phyloP scores from a whole-genome alignment of 2,329 filamentous ascomycete genomes.

The Niveomyces coronatus region DNA sequence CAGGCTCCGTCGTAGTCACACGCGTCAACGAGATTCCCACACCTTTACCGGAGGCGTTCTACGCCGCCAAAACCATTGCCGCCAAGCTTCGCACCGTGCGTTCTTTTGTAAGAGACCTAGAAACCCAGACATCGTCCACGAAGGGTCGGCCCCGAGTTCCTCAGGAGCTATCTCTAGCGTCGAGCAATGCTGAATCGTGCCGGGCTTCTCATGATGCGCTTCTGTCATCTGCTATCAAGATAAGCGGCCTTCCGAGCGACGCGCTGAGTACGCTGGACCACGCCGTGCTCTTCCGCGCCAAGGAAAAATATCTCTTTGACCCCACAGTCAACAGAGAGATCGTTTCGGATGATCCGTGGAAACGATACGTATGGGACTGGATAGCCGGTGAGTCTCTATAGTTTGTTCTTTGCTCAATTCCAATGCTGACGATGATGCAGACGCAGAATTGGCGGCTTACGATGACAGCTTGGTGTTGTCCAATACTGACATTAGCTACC shows the following conservation, averaged over 20 bases:
- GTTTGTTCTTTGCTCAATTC: too few relatives aligned
- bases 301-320: conserved; percentile 54
- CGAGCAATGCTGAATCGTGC: conserved; percentile 35
- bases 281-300: conserved; percentile 48
- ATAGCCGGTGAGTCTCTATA: conserved; percentile 44
- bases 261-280: conserved; percentile 46
- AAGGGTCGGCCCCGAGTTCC: conserved; percentile 14
- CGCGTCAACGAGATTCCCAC: conserved; percentile 26
- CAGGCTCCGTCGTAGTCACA: conserved; percentile 24
- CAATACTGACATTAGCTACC: conserved; percentile 61
- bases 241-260: conserved; percentile 36
- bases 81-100: conserved; percentile 40
- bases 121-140: conserved; percentile 19
- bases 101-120: conserved; percentile 21
- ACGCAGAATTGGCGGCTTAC: conserved; percentile 52
- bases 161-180: conserved; percentile 27
- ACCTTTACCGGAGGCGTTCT: conserved; percentile 31
- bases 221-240: conserved; percentile 33
- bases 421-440: conserved; percentile 21
- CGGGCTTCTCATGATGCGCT: conserved; percentile 48
- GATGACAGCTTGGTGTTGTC: conserved; percentile 61
- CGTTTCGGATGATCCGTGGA: conserved; percentile 61
- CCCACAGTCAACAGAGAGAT: conserved; percentile 54
- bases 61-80: conserved; percentile 31
- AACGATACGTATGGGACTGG: conserved; percentile 73